Percentiles rank a stretch among this genome's conserved stretches.
Evolutionary conservation across 1,139 yeast species (phyloP).

Genomic region (Protomyces pachydermus): DNA sequence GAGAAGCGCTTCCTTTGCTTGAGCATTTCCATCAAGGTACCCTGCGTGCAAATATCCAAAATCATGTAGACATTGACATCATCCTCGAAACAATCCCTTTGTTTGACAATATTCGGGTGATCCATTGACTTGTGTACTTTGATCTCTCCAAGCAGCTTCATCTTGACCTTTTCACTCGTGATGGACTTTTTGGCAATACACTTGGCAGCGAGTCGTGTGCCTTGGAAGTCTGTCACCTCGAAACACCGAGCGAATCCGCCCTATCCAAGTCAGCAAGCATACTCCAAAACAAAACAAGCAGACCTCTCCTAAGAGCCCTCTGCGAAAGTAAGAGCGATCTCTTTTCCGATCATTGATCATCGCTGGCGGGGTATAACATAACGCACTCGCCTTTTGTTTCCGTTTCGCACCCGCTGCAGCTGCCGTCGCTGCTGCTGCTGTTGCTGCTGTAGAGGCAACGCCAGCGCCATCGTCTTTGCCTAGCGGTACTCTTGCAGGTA

Average conservation of each 20-base stretch:
- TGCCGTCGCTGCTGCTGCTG: not conserved
- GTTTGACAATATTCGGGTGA: slow-evolving; percentile 86
- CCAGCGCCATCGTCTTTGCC: not conserved
- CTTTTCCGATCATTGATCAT: slow-evolving; percentile 70
- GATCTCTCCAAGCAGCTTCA: slow-evolving; percentile 80
- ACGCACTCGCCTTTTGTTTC: slow-evolving; percentile 78
- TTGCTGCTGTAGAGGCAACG: not conserved
- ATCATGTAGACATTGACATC: slow-evolving; percentile 87
- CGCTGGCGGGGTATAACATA: slow-evolving; percentile 93
- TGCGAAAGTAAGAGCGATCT: slow-evolving; percentile 87
- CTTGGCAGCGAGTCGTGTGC: slow-evolving; percentile 89
- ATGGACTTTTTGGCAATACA: slow-evolving; percentile 96
- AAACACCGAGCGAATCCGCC: slow-evolving; percentile 99
- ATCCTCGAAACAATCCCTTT: slow-evolving; percentile 92
- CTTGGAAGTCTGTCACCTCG: slow-evolving; percentile 79
- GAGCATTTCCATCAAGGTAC: slow-evolving; percentile 81
- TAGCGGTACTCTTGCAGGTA: not conserved
- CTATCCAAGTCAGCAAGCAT: slow-evolving; percentile 10
- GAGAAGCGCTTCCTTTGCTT: slow-evolving; percentile 74
- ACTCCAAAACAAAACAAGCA: slow-evolving; percentile 14
- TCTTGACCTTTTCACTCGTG: slow-evolving; percentile 82
- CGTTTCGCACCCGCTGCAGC: slow-evolving; percentile 46
- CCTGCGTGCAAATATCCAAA: slow-evolving; percentile 86
- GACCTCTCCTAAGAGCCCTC: slow-evolving; percentile 78
- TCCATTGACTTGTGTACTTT: slow-evolving; percentile 87